Evolutionary conservation across 2,329 filamentous ascomycete genomes (phyloP), one percentile per base, ranked within the genome.

Genomic region (Pestalotiopsis sp.): DNA sequence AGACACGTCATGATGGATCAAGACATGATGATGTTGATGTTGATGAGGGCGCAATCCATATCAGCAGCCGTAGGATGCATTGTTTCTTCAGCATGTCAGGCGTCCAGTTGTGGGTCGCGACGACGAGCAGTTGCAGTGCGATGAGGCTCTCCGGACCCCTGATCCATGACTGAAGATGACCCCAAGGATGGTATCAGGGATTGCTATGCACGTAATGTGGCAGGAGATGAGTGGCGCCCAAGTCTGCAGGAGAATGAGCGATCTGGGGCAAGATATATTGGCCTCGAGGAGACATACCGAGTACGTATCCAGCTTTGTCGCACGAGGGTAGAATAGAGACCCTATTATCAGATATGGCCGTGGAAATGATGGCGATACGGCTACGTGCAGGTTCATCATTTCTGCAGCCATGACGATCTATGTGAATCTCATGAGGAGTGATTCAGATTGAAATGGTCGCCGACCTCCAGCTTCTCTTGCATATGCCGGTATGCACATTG

Each of bases 201-300:
- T 20, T 36, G 12, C 13, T 71, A 75, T 75, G 74, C 73, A 72
- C 69, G 70, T 71, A 73, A 72, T 71, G 72, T 71, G 70, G 73
- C 70, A 73, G 71, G 69, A 71, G 70, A 72, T 66, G 70, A 71
- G 71, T 74, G 73, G 73, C 70, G 72, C 73, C 70, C 72, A 72
- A n/a, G 69, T 61, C 70, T 71, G 68, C 70, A 72, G 69, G 66
- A 69, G 70, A 68, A 68, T 71, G 69, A 71, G 70, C 68, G 68
- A 74, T 72, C 70, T 74, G 45, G 71, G 31, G 61, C 68, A 70
- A 64, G 71, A 70, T 70, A 71, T 70, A 74, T 74, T 71, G 71
- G 69, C 36, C n/a, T 23, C 59, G 45, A 68, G 69, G 63, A 52
- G 49, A 66, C 60, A 66, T 45, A 52, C 69, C 63, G 13, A n/a